Evolutionary conservation across 345 rosid species (phyloP).

Genomic region (Gynandropsis gynandra): DNA sequence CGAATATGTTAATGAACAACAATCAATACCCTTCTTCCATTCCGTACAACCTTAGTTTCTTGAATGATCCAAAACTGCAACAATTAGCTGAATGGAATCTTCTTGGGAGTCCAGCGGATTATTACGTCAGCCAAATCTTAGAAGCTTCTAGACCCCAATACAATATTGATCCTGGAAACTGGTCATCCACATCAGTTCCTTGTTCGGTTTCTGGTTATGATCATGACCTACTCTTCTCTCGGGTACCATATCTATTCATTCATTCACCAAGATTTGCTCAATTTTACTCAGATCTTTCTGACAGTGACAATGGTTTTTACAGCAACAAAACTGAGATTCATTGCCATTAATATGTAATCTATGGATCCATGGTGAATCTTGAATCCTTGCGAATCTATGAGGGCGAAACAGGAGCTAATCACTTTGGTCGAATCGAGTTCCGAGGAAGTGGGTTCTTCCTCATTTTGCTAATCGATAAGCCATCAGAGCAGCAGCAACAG

Average conservation of each 20-base stretch:
- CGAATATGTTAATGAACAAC: conserved; percentile 19
- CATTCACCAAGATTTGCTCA: too few species aligned
- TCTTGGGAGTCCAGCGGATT: conserved; percentile 45
- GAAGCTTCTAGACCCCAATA: conserved; percentile 42
- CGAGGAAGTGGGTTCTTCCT: too few species aligned
- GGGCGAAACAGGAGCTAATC: too few species aligned
- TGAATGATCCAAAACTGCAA: conserved; percentile 48
- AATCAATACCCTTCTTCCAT: conserved; percentile 32
- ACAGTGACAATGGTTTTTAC: conserved; percentile 17
- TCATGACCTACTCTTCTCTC: conserved; percentile 39
- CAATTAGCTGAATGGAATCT: conserved; percentile 44
- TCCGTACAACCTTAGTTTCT: conserved; percentile 38
- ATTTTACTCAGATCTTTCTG: conserved; percentile 8
- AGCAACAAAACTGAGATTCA: conserved; percentile 29
- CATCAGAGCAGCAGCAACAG: too few species aligned
- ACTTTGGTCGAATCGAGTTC: too few species aligned
- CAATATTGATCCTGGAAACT: conserved; percentile 36
- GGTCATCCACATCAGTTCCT: conserved; percentile 46
- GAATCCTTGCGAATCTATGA: too few species aligned
- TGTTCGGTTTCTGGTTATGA: conserved; percentile 43
- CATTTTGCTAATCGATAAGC: too few species aligned
- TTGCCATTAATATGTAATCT: too few species aligned
- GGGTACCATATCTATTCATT: conserved; percentile 26
- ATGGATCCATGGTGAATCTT: too few species aligned
- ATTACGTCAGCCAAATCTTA: conserved; percentile 46